Evolutionary conservation across 2,329 filamentous ascomycete genomes (phyloP), one percentile per base, ranked within the genome.

Genomic region (Cyphellophora attinorum): DNA sequence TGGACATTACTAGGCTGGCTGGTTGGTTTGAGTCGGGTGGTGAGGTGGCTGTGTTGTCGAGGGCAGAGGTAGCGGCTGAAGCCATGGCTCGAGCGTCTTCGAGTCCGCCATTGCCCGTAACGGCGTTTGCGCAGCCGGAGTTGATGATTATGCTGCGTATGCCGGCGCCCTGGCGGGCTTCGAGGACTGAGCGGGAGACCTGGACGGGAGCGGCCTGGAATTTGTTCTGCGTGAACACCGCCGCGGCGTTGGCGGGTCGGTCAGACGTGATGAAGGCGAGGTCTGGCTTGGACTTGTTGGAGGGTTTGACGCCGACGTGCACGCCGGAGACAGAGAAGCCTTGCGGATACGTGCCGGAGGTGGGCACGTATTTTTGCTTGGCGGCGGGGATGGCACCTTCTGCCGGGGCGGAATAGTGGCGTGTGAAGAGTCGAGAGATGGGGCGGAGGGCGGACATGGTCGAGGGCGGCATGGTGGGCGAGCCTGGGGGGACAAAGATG

Each of bases 161-260:
- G 1, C 81, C 84, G 10, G 71, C 58, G 39, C 85, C 82, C 31
- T 69, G 65, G 47, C 76, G 74, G 45, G 67, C 68, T 55, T 76
- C 68, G 21, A 94, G 64, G 40, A 88, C 74, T 38, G 80, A 70
- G 44, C 78, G 72, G 58, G 82, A 89, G 41, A 93, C 82, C 18
- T 84, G 85, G 29, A 98, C 89, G 4, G 91, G 91, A 8, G 91
- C 91, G 12, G 91, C 91, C 61, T 95, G 88, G 64, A 98, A 98
- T 60, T 89, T 88, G 67, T 98, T 98, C 60, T 86, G 93, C 35
- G 91, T 98, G 65, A 96, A 95, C 29, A 96, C 88, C 5, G 86
- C 91, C 1, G 88, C 85, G 6, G 81, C 88, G 5, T 84, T 73
- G 59, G 86, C 95, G 35, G 88, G 85, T 34, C 70, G 71, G 51